Evolutionary conservation across 2,329 filamentous ascomycete genomes (phyloP), one percentile per base, ranked within the genome.

Genomic region (Colletotrichum musae): DNA sequence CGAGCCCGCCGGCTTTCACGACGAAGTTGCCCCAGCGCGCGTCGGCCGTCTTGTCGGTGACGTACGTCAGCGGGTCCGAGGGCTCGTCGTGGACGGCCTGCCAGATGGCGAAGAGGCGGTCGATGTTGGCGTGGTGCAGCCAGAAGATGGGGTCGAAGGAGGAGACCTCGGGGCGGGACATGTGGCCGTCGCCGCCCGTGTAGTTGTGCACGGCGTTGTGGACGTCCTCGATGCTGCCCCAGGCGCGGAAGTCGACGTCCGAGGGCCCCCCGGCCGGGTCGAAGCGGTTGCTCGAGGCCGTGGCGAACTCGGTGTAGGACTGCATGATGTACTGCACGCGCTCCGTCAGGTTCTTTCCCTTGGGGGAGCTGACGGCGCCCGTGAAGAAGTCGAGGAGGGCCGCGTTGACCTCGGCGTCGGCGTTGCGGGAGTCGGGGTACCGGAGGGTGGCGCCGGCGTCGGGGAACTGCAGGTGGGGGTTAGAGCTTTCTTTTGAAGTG

Each of bases 121-220:
- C 68, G 53, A 70, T 56, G 48, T 70, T 70, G 52, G 48, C 45
- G 58, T 67, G 58, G 28, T 68, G 62, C n/a, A 92, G 79, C 85
- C 85, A 90, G 77, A 91, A 92, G 9, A 89, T 78, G 0, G 90
- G 89, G 75, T 92, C 91, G 75, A 90, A 92, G 0, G 87, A 85
- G 12, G 89, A 87, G 68, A 87, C 87, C 39, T 85, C 82, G 13
- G 85, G 81, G 68, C 83, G 85, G 4, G 83, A 70, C 73, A 85
- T 85, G 70, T 84, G 77, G 4, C 77, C 88, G 16, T 73, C 70
- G 13, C 75, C 77, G 3, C 77, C 80, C 7, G 77, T 16, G 59
- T 72, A 65, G 59, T 73, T 72, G 56, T 84, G 81, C 18, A 84
- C 75, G 50, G 75, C 75, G 64, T 83, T 82, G 64, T 84, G 82